phyloP scores from a whole-genome alignment of 805 yeast genomes.

The Hanseniaspora thailandica region DNA sequence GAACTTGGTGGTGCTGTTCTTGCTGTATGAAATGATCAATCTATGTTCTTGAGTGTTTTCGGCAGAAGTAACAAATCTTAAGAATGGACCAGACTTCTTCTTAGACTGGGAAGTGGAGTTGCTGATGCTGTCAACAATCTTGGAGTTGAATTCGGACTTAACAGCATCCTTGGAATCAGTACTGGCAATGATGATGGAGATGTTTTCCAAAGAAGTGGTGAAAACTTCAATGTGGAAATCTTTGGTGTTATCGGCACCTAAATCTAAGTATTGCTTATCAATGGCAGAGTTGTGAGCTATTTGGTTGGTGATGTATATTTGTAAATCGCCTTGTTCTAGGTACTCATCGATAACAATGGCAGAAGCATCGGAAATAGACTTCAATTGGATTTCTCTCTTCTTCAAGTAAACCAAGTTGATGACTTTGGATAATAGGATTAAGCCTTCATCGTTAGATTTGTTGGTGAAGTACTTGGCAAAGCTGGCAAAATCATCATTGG shows the following conservation, averaged over 20 bases:
- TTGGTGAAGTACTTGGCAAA: background rate
- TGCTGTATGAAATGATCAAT: constrained; percentile 77
- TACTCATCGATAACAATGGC: background rate
- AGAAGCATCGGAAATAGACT: constrained; percentile 26
- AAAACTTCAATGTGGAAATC: constrained; percentile 66
- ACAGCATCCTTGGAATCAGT: constrained; percentile 62
- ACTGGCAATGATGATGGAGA: constrained; percentile 36
- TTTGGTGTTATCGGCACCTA: constrained; percentile 43
- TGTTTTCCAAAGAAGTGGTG: constrained; percentile 25
- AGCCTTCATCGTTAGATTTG: constrained; percentile 38
- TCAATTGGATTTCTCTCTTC: constrained; percentile 76
- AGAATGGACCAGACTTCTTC: constrained; percentile 79
- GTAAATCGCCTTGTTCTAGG: background rate
- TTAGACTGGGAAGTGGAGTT: constrained; percentile 26
- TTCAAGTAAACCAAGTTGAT: constrained; percentile 86
- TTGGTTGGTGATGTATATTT: constrained; percentile 34
- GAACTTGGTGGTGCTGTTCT: constrained; percentile 72
- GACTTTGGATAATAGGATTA: constrained; percentile 68
- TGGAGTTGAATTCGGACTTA: constrained; percentile 22
- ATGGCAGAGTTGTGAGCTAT: constrained; percentile 69
- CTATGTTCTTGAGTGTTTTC: constrained; percentile 62
- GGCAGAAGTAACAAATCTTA: constrained; percentile 63
- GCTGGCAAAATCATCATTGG: constrained; percentile 2
- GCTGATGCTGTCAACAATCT: constrained; percentile 31
- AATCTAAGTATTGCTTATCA: constrained; percentile 85